Conservation (phyloP, 352 stramenopile genomes). For the Phytophthora palmivora region DNA sequence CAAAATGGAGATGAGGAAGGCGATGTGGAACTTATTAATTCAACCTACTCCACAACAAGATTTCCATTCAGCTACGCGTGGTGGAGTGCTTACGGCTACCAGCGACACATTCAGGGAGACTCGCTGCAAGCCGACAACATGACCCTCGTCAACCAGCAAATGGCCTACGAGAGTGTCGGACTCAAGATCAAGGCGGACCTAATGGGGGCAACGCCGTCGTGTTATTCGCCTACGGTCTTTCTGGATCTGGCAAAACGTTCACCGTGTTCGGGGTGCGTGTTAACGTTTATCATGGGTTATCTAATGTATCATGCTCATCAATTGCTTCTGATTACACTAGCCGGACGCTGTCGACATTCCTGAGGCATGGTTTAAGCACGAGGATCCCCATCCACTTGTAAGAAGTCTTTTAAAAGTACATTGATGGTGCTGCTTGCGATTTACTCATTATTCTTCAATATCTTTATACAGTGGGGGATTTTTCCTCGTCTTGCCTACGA, state of each 20-base stretch:
- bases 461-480: conserved; percentile 82
- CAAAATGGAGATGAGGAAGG: conserved; percentile 93
- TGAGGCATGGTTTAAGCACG: conserved; percentile 95
- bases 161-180: conserved; percentile 90
- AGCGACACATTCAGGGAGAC: conserved; percentile 85
- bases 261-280: conserved; percentile 89
- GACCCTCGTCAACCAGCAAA: conserved; percentile 91
- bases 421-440: neutral
- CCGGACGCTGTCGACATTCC: conserved; percentile 93
- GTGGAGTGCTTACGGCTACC: conserved; percentile 95
- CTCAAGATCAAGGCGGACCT: conserved; percentile 94
- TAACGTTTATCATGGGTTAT: neutral
- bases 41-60: conserved; percentile 92
- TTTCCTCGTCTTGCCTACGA: conserved; percentile 94
- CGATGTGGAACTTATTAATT: conserved; percentile 94
- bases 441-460: conserved; percentile 10
- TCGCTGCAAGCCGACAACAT: conserved; percentile 78
- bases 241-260: conserved; percentile 93
- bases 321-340: conserved; percentile 26
- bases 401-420: neutral
- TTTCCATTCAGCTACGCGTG: conserved; percentile 94
- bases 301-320: neutral
- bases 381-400: conserved; percentile 84
- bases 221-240: conserved; percentile 94
- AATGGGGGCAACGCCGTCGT: conserved; percentile 93